A percentile compares a stretch with the other conserved stretches of the same genome.
Evolutionary conservation across 192 early-diverging fungal genomes (phyloP).

Genomic region (Umbelopsis sp.): DNA sequence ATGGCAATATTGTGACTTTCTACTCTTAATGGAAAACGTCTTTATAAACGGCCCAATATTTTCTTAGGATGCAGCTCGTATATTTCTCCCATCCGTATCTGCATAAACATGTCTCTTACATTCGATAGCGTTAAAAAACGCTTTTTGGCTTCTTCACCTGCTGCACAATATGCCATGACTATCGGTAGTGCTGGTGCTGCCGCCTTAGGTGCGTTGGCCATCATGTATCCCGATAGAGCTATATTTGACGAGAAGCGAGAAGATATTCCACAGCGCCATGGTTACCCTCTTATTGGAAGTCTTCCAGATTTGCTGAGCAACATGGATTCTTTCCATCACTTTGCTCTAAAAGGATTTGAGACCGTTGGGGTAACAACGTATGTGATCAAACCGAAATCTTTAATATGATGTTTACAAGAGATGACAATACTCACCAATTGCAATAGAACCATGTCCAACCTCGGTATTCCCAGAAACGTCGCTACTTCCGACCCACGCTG

Average conservation of each 20-base stretch:
- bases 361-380: slow-evolving; percentile 23
- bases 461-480: slow-evolving; percentile 25
- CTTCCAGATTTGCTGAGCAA: slow-evolving; percentile 17
- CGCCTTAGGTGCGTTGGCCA: slow-evolving; percentile 9
- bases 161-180: not conserved
- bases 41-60: not conserved
- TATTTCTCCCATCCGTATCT: too few relatives aligned
- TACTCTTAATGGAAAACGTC: not conserved
- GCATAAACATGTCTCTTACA: slow-evolving; percentile 1
- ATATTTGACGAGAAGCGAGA: slow-evolving; percentile 31
- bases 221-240: slow-evolving; percentile 36
- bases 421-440: not conserved
- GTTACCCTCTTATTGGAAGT: slow-evolving; percentile 31
- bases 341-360: slow-evolving; percentile 16
- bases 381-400: not conserved
- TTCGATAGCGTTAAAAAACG: not conserved
- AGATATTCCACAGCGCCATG: slow-evolving; percentile 19
- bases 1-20: slow-evolving; percentile 5
- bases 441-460: slow-evolving; percentile 17
- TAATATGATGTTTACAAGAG: not conserved
- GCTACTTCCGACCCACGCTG: slow-evolving; percentile 31
- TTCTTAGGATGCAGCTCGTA: not conserved
- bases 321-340: slow-evolving; percentile 21
- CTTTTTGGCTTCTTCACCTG: not conserved
- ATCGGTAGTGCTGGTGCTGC: slow-evolving; percentile 8